phyloP scores from a whole-genome alignment of 2,329 filamentous ascomycete genomes.

The Pseudogymnoascus sp. region DNA sequence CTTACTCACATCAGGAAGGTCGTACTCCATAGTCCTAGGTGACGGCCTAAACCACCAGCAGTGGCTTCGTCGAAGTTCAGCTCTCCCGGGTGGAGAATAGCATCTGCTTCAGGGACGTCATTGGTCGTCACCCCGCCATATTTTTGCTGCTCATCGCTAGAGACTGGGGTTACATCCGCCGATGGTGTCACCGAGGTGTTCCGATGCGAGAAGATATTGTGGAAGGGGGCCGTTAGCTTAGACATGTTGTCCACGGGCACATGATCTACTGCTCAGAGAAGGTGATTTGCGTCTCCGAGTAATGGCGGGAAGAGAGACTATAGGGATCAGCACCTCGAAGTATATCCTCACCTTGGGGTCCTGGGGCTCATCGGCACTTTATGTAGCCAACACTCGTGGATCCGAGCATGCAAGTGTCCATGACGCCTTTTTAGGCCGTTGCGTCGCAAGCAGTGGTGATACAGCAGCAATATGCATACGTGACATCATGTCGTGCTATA shows the following conservation, averaged over 20 bases:
- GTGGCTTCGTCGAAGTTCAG: conserved; percentile 17
- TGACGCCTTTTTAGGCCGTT: not conserved
- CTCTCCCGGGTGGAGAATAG: conserved; percentile 9
- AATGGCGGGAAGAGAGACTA: not conserved
- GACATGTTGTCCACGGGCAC: not conserved
- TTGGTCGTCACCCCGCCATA: not conserved
- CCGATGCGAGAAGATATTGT: not conserved
- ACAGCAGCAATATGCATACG: not conserved
- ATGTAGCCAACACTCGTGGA: not conserved
- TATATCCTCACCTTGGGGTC: not conserved
- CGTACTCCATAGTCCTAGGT: conserved; percentile 17
- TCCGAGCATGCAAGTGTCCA: not conserved
- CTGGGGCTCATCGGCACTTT: not conserved
- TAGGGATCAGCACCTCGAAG: not conserved
- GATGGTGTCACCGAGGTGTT: not conserved
- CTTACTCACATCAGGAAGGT: conserved; percentile 17
- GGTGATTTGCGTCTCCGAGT: not conserved
- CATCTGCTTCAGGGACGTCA: not conserved
- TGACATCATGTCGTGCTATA: not conserved
- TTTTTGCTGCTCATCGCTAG: not conserved
- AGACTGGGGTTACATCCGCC: not conserved
- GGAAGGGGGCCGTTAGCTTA: not conserved
- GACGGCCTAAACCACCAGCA: conserved; percentile 16
- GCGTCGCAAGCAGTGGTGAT: not conserved
- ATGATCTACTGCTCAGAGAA: not conserved